A percentile compares a stretch with the other conserved stretches of the same genome.
Conservation (phyloP, 2,329 filamentous ascomycete species). For the Samsoniella hepiali region DNA sequence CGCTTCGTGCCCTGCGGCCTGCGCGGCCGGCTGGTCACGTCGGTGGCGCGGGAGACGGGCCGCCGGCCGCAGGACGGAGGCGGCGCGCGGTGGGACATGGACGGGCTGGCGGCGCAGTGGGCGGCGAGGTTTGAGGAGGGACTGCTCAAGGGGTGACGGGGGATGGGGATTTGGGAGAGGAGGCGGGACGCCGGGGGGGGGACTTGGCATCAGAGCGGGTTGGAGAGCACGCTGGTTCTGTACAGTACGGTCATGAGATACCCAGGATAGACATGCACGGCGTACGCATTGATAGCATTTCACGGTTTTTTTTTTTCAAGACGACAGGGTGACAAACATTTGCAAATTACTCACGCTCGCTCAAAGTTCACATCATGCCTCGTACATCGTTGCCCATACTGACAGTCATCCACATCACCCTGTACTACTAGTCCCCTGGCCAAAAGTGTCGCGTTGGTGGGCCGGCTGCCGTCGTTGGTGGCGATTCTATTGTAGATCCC, state of each 20-base stretch:
- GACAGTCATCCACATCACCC: too few species aligned
- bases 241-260: slow-evolving; percentile 5
- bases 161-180: not conserved
- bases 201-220: not conserved
- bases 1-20: slow-evolving; percentile 90
- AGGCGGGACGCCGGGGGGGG: not conserved
- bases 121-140: slow-evolving; percentile 35
- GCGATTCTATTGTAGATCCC: too few species aligned
- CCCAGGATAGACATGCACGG: not conserved
- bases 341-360: too few species aligned
- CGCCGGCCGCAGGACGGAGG: not conserved
- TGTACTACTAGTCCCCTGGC: too few species aligned
- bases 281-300: slow-evolving; percentile 9
- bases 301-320: not conserved
- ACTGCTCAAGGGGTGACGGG: slow-evolving; percentile 18
- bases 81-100: slow-evolving; percentile 28
- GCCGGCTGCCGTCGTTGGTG: too few species aligned
- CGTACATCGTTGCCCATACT: too few species aligned
- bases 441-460: too few species aligned
- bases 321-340: too few species aligned
- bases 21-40: slow-evolving; percentile 75
- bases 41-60: slow-evolving; percentile 55
- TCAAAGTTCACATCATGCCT: too few species aligned
- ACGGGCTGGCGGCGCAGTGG: slow-evolving; percentile 32
- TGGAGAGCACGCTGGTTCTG: not conserved